Base-by-base conservation (phyloP, 2,329 filamentous ascomycete genomes). In the Chalaropsis ovoidea region DNA sequence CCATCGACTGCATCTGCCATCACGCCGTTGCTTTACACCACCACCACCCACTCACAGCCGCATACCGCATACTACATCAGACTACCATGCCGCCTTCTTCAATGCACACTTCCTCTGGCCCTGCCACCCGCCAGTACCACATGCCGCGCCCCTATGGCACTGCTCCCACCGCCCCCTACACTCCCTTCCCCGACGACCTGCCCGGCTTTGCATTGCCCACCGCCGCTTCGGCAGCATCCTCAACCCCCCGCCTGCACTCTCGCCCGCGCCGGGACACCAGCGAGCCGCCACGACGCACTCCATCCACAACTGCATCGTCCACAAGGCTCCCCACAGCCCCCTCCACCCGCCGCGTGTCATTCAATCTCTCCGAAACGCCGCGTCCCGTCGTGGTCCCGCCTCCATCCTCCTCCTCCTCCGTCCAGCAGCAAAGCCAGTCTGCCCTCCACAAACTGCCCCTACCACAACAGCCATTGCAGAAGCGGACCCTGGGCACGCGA, bases 291-390 rank as follows among this genome's bases (percentile, higher is more conserved):
- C 60, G 39, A 10, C 60, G 41, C 22, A 64, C 52, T n/a, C 62
- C 62, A 24, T 43, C 52, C 17, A 22, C 62, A 17, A 58, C 52
- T 27, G 15, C 49, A 35, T 43, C 49, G 41, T 42, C 19, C n/a
- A 62, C 62, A 13, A 45, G 62, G 31, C 49, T 64, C 10, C 62
- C 61, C 24, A 42, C 45, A 19, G 24, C 62, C 17, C 62, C 17
- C 6, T 58, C 65, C 6, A 22, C 49, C 13, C 60, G 61, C 3
- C 49, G 49, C 3, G 17, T 66, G n/a, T 66, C 65, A 11, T 67
- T 61, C 39, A 62, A 56, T 8, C 41, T 64, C 17, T 62, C 65
- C 17, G 62, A 56, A 27, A 64, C 64, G 19, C 54, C 65, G n/a
- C 65, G 62, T 6, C 47, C 56, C 5, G 35, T 31, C 45, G 45